Conservation (phyloP, 192 early-diverging fungal genomes). For the Entophlyctis helioformis region DNA sequence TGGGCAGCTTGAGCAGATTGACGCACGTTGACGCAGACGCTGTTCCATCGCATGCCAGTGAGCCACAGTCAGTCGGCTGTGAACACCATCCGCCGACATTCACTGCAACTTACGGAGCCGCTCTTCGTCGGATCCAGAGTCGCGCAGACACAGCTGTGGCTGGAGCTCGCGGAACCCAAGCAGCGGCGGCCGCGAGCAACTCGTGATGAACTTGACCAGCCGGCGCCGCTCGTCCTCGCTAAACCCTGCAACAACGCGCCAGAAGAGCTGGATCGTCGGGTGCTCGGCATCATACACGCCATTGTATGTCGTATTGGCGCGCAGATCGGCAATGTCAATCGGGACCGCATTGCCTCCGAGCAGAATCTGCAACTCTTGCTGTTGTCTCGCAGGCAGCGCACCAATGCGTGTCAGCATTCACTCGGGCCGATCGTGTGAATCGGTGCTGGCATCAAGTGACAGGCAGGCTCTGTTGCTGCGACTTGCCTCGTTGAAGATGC, state of each 20-base stretch:
- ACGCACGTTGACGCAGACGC: constrained; percentile 54
- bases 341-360: constrained; percentile 62
- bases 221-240: constrained; percentile 43
- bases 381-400: constrained; percentile 11
- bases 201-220: constrained; percentile 84
- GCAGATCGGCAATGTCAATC: constrained; percentile 70
- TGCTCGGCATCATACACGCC: constrained; percentile 60
- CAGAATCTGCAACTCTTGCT: constrained; percentile 81
- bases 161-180: constrained; percentile 71
- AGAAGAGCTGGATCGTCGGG: constrained; percentile 67
- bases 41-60: constrained; percentile 11
- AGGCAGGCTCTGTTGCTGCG: too few species aligned
- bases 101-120: constrained; percentile 53
- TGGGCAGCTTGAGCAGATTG: constrained; percentile 84
- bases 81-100: neutral
- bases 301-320: constrained; percentile 58
- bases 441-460: too few species aligned
- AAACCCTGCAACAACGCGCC: constrained; percentile 52
- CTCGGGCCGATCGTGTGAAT: too few species aligned
- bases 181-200: constrained; percentile 79
- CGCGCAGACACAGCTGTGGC: constrained; percentile 60
- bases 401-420: too few species aligned
- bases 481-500: constrained; percentile 86
- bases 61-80: constrained; percentile 57
- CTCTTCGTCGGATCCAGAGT: constrained; percentile 52